These are phyloP conservation scores for Microdochium bolleyi DNA, from an alignment of 2,329 filamentous ascomycete genomes.

Conservation along the genomic window DNA sequence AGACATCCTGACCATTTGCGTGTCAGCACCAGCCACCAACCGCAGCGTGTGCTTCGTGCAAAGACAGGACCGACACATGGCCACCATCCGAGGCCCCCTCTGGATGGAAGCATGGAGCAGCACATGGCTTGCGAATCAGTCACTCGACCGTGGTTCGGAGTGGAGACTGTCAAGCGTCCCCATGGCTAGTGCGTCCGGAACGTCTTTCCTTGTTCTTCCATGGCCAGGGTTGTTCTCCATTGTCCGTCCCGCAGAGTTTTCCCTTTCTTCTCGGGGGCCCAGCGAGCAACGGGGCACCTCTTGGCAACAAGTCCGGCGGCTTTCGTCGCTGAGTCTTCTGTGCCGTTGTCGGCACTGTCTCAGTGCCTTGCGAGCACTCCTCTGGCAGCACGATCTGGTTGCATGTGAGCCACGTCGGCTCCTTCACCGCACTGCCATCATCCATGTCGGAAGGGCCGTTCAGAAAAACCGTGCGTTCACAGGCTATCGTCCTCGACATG, in stretches of 20 bases:
- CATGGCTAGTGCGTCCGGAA: neutral
- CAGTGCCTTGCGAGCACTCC: neutral
- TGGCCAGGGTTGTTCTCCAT: neutral
- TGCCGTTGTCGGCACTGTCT: neutral
- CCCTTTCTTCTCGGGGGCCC: neutral
- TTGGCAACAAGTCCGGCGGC: neutral
- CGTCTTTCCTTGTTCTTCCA: neutral
- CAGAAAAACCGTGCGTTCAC: too few relatives aligned
- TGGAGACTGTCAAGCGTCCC: neutral
- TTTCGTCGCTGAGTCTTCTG: neutral
- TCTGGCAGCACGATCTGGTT: neutral
- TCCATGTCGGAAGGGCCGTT: too few relatives aligned
- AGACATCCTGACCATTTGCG: too few relatives aligned
- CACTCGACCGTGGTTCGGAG: neutral
- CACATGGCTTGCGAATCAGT: neutral
- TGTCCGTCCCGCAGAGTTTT: neutral
- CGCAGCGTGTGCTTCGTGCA: too few relatives aligned
- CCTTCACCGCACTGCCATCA: too few relatives aligned
- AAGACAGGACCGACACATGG: too few relatives aligned
- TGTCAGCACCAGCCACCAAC: too few relatives aligned
- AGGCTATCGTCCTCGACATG: too few relatives aligned
- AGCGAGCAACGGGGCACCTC: neutral
- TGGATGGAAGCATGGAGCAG: too few relatives aligned
- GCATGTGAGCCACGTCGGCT: too few relatives aligned
- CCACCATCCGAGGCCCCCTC: too few relatives aligned